phyloP scores from a whole-genome alignment of 352 stramenopile genomes.

The Phytophthora tubulina region DNA sequence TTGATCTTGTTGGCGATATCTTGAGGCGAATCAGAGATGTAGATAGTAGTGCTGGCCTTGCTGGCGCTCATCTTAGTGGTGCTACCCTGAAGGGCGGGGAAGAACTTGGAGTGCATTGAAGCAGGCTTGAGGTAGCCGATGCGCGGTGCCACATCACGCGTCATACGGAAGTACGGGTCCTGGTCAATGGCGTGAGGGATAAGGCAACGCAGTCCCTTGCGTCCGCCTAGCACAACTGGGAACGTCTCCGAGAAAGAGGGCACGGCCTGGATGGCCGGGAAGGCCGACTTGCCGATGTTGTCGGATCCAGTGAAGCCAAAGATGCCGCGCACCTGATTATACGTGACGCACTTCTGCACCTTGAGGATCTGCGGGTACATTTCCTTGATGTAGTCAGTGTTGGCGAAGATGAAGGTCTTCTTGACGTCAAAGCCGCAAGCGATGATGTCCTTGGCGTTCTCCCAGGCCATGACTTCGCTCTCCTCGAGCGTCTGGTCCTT shows the following conservation, averaged over 20 bases:
- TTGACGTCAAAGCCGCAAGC: conserved; percentile 96
- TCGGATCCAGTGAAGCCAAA: conserved; percentile 99
- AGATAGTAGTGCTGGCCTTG: conserved; percentile 97
- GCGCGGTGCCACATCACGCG: conserved; percentile 98
- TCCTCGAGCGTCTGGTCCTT: conserved; percentile 95
- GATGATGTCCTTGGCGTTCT: conserved; percentile 99
- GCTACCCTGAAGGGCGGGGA: conserved; percentile 97
- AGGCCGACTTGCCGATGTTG: conserved; percentile 99
- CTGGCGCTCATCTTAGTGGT: conserved; percentile 99
- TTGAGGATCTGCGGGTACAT: conserved; percentile 99
- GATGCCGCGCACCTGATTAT: conserved; percentile 97
- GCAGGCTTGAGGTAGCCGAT: conserved; percentile 97
- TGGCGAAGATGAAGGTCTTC: conserved; percentile 99
- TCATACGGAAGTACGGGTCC: conserved; percentile 99
- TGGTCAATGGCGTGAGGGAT: conserved; percentile 99
- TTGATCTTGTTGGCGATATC: conserved; percentile 95
- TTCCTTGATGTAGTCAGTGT: conserved; percentile 98
- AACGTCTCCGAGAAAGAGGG: conserved; percentile 99
- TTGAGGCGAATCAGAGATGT: conserved; percentile 98
- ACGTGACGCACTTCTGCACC: conserved; percentile 99
- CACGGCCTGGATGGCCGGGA: conserved; percentile 98
- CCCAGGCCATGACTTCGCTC: conserved; percentile 94
- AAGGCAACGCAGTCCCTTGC: conserved; percentile 95
- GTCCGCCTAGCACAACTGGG: conserved; percentile 87
- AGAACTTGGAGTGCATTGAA: conserved; percentile 99